Conservation (phyloP, 495 filamentous ascomycete genomes). For the Acidiella bohemica region DNA sequence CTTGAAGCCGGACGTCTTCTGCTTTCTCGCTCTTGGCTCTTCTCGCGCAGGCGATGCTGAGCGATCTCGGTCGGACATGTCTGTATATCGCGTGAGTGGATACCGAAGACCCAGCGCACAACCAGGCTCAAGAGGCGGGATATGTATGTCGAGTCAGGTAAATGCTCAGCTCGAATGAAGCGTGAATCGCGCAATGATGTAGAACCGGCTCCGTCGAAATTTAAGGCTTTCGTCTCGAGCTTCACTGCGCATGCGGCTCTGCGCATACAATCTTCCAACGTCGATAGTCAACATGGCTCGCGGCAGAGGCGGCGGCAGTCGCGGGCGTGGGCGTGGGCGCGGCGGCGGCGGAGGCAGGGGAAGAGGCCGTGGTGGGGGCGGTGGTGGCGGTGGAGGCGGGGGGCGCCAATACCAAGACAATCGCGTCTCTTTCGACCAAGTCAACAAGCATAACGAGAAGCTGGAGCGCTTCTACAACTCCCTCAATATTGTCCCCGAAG, state of each 20-base stretch:
- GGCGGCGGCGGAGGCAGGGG: conserved; percentile 11
- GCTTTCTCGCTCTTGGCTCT: conserved; percentile 7
- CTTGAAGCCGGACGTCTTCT: conserved; percentile 17
- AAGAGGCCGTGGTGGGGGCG: conserved; percentile 7
- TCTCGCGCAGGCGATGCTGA: conserved; percentile 15
- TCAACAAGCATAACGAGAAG: conserved; percentile 54
- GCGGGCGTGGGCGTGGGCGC: conserved; percentile 6
- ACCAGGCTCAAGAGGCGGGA: no score
- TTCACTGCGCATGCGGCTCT: no score
- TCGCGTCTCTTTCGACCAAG: conserved; percentile 18
- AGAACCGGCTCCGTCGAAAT: no score
- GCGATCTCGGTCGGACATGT: conserved; percentile 7
- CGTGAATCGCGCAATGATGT: no score
- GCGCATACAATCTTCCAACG: no score
- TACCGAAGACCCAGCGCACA: no score
- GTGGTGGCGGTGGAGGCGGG: conserved; percentile 12
- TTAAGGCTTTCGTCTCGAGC: no score
- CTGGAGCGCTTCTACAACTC: conserved; percentile 75
- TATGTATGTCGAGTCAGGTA: background rate
- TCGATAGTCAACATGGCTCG: no score
- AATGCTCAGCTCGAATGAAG: background rate
- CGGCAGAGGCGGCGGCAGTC: conserved; percentile 8
- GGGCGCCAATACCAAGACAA: conserved; percentile 10
- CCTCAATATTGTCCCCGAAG: conserved; percentile 49
- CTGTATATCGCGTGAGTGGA: background rate